Percentiles rank a stretch among this genome's conserved stretches.
Evolutionary conservation across 2,329 filamentous ascomycete genomes (phyloP).

Genomic region (Colletotrichum euphorbiae): DNA sequence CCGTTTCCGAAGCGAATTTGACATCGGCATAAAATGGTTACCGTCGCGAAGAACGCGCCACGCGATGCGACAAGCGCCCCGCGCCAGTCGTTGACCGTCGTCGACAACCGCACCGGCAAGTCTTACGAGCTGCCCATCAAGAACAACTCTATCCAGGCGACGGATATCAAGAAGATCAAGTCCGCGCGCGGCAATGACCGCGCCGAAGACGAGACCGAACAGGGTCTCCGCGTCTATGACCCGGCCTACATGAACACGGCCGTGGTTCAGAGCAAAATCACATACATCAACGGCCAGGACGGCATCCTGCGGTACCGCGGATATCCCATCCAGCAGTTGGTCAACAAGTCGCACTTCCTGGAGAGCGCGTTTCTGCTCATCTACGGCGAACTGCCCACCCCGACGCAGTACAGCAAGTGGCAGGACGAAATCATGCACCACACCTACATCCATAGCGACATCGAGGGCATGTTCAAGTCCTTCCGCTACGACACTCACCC

Average conservation of each 20-base stretch:
- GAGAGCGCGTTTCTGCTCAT: conserved; percentile 63
- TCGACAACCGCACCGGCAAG: conserved; percentile 62
- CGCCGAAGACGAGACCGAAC: conserved; percentile 58
- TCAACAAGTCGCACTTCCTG: conserved; percentile 61
- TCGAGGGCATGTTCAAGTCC: conserved; percentile 62
- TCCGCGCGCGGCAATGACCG: conserved; percentile 50
- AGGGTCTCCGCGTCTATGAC: conserved; percentile 62
- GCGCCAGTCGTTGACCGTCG: conserved; percentile 54
- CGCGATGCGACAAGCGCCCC: conserved; percentile 37
- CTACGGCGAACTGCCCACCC: conserved; percentile 62
- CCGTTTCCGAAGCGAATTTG: not conserved
- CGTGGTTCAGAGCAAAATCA: conserved; percentile 61
- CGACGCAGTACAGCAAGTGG: conserved; percentile 55
- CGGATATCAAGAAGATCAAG: conserved; percentile 64
- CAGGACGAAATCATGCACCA: conserved; percentile 63
- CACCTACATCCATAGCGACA: conserved; percentile 61
- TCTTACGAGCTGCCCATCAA: conserved; percentile 61
- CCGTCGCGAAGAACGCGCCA: conserved; percentile 32
- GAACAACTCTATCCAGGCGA: conserved; percentile 61
- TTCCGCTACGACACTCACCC: conserved; percentile 65
- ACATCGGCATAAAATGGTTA: conserved; percentile 23
- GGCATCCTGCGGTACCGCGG: conserved; percentile 64
- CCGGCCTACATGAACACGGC: conserved; percentile 67
- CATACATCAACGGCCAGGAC: conserved; percentile 64
- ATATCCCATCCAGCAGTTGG: conserved; percentile 64